phyloP scores from a whole-genome alignment of 2,329 filamentous ascomycete species.

The Diaporthe helianthi region DNA sequence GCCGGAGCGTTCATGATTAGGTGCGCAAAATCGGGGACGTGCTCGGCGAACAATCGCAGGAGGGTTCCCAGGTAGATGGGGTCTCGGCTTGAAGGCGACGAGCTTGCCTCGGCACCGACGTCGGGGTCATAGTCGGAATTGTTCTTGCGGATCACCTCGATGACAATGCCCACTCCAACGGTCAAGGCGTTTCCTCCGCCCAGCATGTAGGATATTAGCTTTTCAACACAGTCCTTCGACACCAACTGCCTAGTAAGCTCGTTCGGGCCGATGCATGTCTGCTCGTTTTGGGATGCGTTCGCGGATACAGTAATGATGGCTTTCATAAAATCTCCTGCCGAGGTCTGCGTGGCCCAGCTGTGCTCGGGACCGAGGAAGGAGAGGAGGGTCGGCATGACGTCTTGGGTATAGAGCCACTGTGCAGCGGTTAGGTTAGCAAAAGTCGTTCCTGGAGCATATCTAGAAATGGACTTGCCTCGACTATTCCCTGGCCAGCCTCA shows the following conservation, averaged over 20 bases:
- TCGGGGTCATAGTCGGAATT: slow-evolving; percentile 99
- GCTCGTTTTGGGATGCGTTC: slow-evolving; percentile 96
- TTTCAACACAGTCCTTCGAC: slow-evolving; percentile 81
- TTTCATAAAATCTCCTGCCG: slow-evolving; percentile 96
- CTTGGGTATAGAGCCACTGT: slow-evolving; percentile 90
- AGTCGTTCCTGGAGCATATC: slow-evolving; percentile 2
- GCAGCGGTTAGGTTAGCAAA: slow-evolving; percentile 18
- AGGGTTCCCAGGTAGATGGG: slow-evolving; percentile 95
- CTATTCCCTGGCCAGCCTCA: slow-evolving; percentile 88
- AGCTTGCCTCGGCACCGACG: slow-evolving; percentile 79
- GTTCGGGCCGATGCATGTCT: slow-evolving; percentile 98
- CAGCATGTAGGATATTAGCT: slow-evolving; percentile 90
- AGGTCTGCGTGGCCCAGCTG: slow-evolving; percentile 90
- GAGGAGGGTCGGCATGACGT: slow-evolving; percentile 85
- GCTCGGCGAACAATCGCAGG: slow-evolving; percentile 85
- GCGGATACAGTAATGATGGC: slow-evolving; percentile 99
- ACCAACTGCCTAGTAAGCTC: slow-evolving; percentile 95
- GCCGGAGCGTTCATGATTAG: slow-evolving; percentile 81
- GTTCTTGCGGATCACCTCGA: slow-evolving; percentile 98
- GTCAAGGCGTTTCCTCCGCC: slow-evolving; percentile 92
- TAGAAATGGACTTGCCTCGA: slow-evolving; percentile 71
- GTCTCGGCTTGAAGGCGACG: slow-evolving; percentile 82
- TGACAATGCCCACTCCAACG: slow-evolving; percentile 95
- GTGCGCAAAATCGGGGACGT: slow-evolving; percentile 93
- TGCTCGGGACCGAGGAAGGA: slow-evolving; percentile 86